Percentiles rank a stretch among this genome's conserved stretches.
Conservation (phyloP, 164 flowering plant genomes). For the Sedum album region DNA sequence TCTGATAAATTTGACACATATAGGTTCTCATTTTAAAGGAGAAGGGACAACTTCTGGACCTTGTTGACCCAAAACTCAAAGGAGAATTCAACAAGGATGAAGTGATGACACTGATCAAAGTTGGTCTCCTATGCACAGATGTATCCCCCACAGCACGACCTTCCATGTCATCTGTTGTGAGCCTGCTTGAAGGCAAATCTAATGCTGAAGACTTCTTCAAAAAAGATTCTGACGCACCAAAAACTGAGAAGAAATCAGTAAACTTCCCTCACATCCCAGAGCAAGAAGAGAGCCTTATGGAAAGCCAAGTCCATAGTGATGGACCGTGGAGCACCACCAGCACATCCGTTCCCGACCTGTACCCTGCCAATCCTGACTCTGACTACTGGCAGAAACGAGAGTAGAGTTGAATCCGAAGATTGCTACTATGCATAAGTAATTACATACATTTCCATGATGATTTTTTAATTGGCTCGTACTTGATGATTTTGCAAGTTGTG, state of each 20-base stretch:
- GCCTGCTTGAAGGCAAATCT: conserved; percentile 31
- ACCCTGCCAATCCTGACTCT: conserved; percentile 26
- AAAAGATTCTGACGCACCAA: conserved; percentile 7
- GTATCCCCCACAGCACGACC: not conserved
- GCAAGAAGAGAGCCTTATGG: conserved; percentile 12
- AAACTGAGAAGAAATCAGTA: conserved; percentile 11
- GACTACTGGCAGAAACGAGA: conserved; percentile 17
- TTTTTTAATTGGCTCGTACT: too few species aligned
- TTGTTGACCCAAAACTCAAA: conserved; percentile 8
- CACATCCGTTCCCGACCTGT: conserved; percentile 30
- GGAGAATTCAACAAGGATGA: conserved; percentile 7
- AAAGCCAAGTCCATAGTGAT: conserved; percentile 20
- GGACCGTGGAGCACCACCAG: conserved; percentile 24
- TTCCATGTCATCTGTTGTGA: conserved; percentile 7
- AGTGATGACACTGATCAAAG: conserved; percentile 4
- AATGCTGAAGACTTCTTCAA: conserved; percentile 12
- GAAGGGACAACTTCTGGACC: conserved; percentile 8
- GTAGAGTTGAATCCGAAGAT: too few species aligned
- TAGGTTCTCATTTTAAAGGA: not conserved
- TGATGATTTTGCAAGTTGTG: too few species aligned
- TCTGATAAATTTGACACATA: too few species aligned
- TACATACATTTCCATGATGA: too few species aligned
- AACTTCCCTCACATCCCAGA: conserved; percentile 1
- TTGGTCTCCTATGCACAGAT: conserved; percentile 6
- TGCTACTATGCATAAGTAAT: too few species aligned